A percentile compares a stretch with the other conserved stretches of the same genome.
These are phyloP conservation scores for Solanum tacnaense DNA, from an alignment of 257 asterid species.

Conservation along the genomic window DNA sequence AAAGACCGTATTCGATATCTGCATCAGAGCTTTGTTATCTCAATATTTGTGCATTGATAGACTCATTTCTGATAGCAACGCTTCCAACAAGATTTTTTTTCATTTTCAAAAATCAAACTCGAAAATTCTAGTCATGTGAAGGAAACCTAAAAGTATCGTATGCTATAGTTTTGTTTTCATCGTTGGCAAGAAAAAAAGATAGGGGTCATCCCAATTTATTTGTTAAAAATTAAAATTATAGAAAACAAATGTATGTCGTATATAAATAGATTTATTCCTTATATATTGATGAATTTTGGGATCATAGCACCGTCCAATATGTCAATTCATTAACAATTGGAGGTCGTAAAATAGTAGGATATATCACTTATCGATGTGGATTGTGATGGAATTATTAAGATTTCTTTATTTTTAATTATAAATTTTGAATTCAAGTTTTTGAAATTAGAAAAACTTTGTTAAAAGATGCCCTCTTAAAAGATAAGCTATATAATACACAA, in stretches of 20 bases:
- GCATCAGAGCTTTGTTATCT: rapidly evolving
- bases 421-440: background rate
- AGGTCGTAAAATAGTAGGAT: background rate
- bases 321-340: background rate
- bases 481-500: background rate
- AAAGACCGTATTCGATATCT: background rate
- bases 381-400: background rate
- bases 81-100: background rate
- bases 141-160: no score
- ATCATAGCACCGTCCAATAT: background rate
- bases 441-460: background rate
- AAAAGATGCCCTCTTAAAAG: no score
- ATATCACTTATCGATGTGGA: background rate
- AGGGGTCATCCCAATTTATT: background rate
- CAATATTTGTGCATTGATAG: background rate
- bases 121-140: no score
- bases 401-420: background rate
- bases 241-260: background rate
- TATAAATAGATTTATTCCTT: background rate
- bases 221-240: no score
- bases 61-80: background rate
- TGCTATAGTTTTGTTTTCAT: background rate
- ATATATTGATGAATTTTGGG: background rate
- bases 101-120: no score
- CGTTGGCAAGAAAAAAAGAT: background rate